Conservation (phyloP, 352 stramenopile genomes). For the Pilasporangium apinafurcum region DNA sequence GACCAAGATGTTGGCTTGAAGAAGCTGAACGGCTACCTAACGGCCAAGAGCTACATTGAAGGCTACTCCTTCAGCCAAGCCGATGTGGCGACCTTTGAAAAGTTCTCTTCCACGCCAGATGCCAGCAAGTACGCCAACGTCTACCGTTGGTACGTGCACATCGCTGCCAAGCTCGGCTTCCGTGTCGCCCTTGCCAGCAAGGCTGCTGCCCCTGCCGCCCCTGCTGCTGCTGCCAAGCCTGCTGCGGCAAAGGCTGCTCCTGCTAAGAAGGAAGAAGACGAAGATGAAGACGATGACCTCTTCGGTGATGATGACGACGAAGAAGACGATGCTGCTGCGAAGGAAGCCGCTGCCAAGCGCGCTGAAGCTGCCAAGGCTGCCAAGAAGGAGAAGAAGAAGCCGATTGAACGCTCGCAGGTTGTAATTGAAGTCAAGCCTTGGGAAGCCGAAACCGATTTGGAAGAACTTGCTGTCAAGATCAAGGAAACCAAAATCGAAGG, state of each 20-base stretch:
- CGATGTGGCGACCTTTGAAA: conserved; percentile 52
- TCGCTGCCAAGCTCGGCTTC: conserved; percentile 46
- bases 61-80: conserved; percentile 64
- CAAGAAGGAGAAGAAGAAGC: conserved; percentile 38
- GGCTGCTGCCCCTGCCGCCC: conserved; percentile 7
- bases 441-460: conserved; percentile 39
- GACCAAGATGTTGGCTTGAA: conserved; percentile 54
- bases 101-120: conserved; percentile 35
- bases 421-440: conserved; percentile 54
- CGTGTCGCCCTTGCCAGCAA: conserved; percentile 26
- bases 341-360: conserved; percentile 21
- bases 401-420: conserved; percentile 30
- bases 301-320: conserved; percentile 52
- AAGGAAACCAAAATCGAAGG: conserved; percentile 39
- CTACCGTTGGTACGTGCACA: conserved; percentile 69
- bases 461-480: conserved; percentile 32
- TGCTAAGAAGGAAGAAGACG: conserved; percentile 19
- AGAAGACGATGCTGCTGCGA: conserved; percentile 43
- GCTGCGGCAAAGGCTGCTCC: too few relatives aligned
- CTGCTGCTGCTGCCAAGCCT: too few relatives aligned
- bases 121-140: conserved; percentile 52
- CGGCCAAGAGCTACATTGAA: conserved; percentile 70
- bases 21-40: conserved; percentile 83
- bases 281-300: conserved; percentile 53
- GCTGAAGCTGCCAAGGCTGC: conserved; percentile 29